Base-by-base conservation (phyloP, 2,329 filamentous ascomycete species). In the Aspergillus chevalieri region DNA sequence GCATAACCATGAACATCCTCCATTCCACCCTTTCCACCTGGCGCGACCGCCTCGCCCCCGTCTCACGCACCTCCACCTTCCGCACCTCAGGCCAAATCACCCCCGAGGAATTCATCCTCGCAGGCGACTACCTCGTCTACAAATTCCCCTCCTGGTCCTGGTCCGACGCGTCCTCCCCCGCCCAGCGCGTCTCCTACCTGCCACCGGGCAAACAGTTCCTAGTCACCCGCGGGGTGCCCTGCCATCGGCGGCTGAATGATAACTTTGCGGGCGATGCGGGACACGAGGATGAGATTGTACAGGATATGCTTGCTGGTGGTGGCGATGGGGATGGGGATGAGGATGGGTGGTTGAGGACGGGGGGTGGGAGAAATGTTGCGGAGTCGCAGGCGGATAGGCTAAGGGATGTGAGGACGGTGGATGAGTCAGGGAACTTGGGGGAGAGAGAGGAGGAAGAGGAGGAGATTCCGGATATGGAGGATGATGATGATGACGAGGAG, bases 131-230 rank as follows among this genome's bases (percentile, higher is more conserved):
- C 69, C 84, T 98, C 34, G 91, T 95, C 65, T 95, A 94, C 83
- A 97, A 96, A 77, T 98, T 98, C 74, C 93, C 92, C 7, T 95
- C 92, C 51, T 98, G 93, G 93, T 87, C 89, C 45, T 98, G 93
- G 93, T 84, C 87, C 57, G 89, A 93, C 62, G 91, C 92, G 58
- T 87, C 92, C 48, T 83, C 84, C n/a, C 81, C 85, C 1, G 79
- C 82, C 53, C 88, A 89, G 68, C 86, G 90, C 55, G 87, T 88
- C 48, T 76, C 78, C 57, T 88, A 95, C 66, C 82, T 98, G 3
- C 93, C 93, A 1, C 74, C 84, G 0, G 89, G 87, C 46, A 98
- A 97, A 75, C 93, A 98, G 78, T 98, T 90, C 65, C 81, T 98
- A 34, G 87, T 97, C 39, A 96, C 93, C 9, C 86, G 92, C 52